phyloP scores from a whole-genome alignment of 106 monocot species.

The Dioscorea dumetorum region DNA sequence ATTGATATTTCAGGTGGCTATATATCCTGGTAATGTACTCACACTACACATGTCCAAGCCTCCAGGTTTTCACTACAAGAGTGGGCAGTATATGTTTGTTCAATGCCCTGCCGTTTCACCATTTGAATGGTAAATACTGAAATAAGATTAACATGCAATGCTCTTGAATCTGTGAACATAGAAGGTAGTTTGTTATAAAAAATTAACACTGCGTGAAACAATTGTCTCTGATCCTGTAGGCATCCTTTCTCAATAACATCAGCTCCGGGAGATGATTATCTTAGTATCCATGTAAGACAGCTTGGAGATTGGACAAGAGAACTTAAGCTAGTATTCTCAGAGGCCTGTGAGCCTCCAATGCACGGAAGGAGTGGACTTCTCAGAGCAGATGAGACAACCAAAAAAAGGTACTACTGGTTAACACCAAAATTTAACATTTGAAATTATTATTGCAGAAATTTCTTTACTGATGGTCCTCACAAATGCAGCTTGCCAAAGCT shows the following conservation, averaged over 20 bases:
- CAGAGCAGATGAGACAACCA: conserved; percentile 64
- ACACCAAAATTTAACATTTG: too few species aligned
- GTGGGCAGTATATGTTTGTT: conserved; percentile 94
- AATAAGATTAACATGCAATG: too few species aligned
- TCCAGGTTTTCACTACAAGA: conserved; percentile 68
- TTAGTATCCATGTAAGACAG: conserved; percentile 63
- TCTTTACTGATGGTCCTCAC: too few species aligned
- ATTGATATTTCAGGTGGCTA: conserved; percentile 52
- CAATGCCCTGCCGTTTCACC: conserved; percentile 83
- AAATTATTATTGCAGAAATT: too few species aligned
- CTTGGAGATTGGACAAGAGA: conserved; percentile 75
- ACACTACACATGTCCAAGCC: conserved; percentile 87
- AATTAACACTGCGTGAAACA: too few species aligned
- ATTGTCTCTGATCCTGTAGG: conserved; percentile 13
- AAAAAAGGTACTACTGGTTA: conserved; percentile 24
- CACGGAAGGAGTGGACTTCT: conserved; percentile 64
- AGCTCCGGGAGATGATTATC: conserved; percentile 61
- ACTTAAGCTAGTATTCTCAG: conserved; percentile 52
- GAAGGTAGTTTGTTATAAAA: too few species aligned
- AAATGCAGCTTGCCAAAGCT: conserved; percentile 76
- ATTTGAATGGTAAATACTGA: conserved; percentile 62
- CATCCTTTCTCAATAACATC: conserved; percentile 84
- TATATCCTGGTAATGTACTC: conserved; percentile 90
- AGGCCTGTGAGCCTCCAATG: conserved; percentile 56
- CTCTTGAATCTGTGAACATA: too few species aligned